Conservation (phyloP, 371 early-diverging fungal species). For the Mucor saturninus region DNA sequence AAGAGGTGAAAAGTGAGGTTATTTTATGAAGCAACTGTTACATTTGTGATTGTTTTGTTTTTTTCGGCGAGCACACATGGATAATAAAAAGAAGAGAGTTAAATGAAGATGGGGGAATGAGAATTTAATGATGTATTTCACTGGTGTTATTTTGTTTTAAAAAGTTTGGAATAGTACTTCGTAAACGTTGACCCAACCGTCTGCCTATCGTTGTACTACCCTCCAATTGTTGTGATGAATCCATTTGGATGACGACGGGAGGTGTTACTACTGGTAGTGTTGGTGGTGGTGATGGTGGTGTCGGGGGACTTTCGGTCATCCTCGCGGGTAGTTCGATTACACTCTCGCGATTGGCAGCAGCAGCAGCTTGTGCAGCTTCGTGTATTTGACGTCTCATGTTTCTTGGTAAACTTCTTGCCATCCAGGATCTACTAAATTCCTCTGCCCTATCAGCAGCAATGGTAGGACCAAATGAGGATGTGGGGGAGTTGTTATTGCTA, state of each 20-base stretch:
- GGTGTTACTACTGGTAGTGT: neutral
- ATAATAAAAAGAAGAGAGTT: too few relatives aligned
- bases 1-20: too few relatives aligned
- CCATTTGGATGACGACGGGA: too few relatives aligned
- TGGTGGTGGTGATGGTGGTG: neutral
- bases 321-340: constrained; percentile 34
- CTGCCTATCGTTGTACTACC: too few relatives aligned
- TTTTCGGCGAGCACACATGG: too few relatives aligned
- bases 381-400: constrained; percentile 53
- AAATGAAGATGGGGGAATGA: too few relatives aligned
- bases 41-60: too few relatives aligned
- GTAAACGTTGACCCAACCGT: neutral
- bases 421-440: constrained; percentile 51
- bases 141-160: too few relatives aligned
- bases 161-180: neutral
- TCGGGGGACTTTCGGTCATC: constrained; percentile 22
- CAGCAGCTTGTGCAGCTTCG: constrained; percentile 30
- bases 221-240: too few relatives aligned
- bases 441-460: constrained; percentile 47
- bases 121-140: too few relatives aligned
- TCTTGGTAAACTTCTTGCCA: constrained; percentile 51
- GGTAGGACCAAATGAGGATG: constrained; percentile 49
- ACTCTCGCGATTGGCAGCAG: constrained; percentile 25
- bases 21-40: too few relatives aligned
- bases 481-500: constrained; percentile 17